Percentiles rank a stretch among this genome's conserved stretches.
phyloP scores from a whole-genome alignment of 495 filamentous ascomycete genomes.

The Sordaria brevicollis region DNA sequence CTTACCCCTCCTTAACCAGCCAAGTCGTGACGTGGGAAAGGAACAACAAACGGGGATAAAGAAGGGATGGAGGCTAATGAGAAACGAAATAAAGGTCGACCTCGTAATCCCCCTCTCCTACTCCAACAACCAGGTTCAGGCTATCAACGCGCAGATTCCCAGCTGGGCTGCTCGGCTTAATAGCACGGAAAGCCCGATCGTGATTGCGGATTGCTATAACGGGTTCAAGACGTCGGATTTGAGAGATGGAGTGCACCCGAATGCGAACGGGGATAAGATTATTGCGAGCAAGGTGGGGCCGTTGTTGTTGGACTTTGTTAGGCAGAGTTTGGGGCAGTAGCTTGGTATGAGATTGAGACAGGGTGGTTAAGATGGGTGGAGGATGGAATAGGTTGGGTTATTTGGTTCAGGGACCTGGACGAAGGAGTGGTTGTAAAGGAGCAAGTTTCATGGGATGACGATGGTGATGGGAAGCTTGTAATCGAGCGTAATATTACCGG shows the following conservation, averaged over 20 bases:
- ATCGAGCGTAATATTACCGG: no score
- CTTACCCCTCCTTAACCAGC: not conserved
- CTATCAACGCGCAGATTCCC: slow-evolving; percentile 26
- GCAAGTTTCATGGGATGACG: not conserved
- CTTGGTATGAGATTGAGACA: not conserved
- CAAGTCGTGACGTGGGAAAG: not conserved
- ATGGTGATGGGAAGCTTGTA: no score
- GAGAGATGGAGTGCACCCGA: slow-evolving; percentile 31
- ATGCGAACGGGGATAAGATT: slow-evolving; percentile 21
- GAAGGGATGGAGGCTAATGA: not conserved
- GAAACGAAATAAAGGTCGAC: slow-evolving; percentile 14
- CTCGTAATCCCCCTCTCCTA: slow-evolving; percentile 22
- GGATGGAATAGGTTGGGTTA: no score
- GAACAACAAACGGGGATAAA: not conserved
- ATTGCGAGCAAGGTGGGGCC: slow-evolving; percentile 22
- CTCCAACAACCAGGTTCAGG: slow-evolving; percentile 10
- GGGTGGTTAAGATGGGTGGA: not conserved
- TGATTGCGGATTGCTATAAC: slow-evolving; percentile 28
- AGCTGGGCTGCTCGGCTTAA: slow-evolving; percentile 23
- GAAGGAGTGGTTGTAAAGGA: not conserved
- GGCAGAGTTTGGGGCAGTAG: not conserved
- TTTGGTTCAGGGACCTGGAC: no score
- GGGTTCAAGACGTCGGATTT: slow-evolving; percentile 20
- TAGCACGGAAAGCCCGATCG: slow-evolving; percentile 25
- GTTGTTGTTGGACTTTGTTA: slow-evolving; percentile 19